Evolutionary conservation across 2,329 filamentous ascomycete genomes (phyloP).

Genomic region (Meredithiella fracta): DNA sequence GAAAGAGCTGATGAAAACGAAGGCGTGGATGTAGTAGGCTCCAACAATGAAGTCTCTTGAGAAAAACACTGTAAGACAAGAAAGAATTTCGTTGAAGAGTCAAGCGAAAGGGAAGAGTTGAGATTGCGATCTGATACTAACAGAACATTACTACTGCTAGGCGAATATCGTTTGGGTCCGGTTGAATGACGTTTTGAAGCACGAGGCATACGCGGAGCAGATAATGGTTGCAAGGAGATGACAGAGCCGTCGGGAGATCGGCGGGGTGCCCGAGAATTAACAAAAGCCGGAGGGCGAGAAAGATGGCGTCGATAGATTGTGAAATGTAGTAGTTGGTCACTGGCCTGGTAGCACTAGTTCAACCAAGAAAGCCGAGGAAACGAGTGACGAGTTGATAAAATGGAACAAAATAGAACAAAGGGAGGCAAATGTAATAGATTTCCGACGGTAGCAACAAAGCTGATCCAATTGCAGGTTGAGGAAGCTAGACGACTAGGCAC

Average conservation of each 20-base stretch:
- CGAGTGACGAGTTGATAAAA: no score
- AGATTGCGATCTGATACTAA: conserved; percentile 32
- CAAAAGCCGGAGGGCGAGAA: background rate
- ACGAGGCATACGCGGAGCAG: conserved; percentile 5
- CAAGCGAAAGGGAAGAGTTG: conserved; percentile 39
- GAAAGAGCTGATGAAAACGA: no score
- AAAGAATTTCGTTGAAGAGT: conserved; percentile 20
- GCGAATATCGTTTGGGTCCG: conserved; percentile 8
- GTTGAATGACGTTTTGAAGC: background rate
- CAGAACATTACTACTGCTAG: conserved; percentile 64
- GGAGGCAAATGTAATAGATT: no score
- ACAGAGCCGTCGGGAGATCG: background rate
- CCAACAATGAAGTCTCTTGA: no score
- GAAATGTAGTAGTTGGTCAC: background rate
- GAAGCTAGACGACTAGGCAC: no score
- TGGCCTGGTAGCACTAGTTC: no score
- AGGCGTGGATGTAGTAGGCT: no score
- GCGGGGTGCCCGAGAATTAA: background rate
- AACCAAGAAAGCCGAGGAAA: no score
- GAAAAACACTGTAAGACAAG: background rate
- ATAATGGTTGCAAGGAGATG: background rate
- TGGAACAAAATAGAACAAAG: no score
- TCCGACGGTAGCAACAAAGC: no score
- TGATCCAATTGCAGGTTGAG: no score
- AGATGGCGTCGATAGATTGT: background rate